These are phyloP conservation scores for Rosa hybrid DNA, from an alignment of 331 rosid species.

Conservation along the genomic window DNA sequence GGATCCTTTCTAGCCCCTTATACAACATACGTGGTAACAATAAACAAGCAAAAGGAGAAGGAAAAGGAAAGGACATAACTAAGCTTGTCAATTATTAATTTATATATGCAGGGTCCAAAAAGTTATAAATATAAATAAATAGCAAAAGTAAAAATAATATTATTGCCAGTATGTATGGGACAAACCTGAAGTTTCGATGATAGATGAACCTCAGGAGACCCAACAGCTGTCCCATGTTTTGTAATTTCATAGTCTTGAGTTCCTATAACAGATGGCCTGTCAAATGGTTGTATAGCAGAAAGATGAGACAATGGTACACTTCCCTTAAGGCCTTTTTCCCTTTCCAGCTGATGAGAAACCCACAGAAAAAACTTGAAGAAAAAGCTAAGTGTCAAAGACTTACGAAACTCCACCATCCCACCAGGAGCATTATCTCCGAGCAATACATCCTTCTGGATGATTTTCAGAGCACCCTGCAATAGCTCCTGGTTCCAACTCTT, in stretches of 20 bases:
- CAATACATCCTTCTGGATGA: slow-evolving; percentile 56
- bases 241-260: slow-evolving; percentile 80
- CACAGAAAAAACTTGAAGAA: slow-evolving; percentile 89
- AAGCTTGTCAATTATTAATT: background rate
- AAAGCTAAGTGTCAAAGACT: slow-evolving; percentile 75
- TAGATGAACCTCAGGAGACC: slow-evolving; percentile 92
- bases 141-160: background rate
- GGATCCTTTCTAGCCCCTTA: background rate
- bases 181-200: slow-evolving; percentile 87
- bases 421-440: slow-evolving; percentile 86
- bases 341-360: slow-evolving; percentile 83
- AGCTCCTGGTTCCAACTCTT: slow-evolving; percentile 76
- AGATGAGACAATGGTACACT: slow-evolving; percentile 63
- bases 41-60: background rate
- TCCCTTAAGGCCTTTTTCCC: slow-evolving; percentile 37
- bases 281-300: slow-evolving; percentile 73
- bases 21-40: background rate
- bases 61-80: background rate
- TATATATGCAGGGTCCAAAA: background rate
- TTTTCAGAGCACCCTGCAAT: slow-evolving; percentile 61
- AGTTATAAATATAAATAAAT: background rate
- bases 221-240: slow-evolving; percentile 86
- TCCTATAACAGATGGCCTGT: slow-evolving; percentile 72
- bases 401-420: slow-evolving; percentile 95
- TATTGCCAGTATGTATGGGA: background rate